These are phyloP conservation scores for Tuber microsphaerosporum DNA, from an alignment of 495 filamentous ascomycete species.

Conservation along the genomic window DNA sequence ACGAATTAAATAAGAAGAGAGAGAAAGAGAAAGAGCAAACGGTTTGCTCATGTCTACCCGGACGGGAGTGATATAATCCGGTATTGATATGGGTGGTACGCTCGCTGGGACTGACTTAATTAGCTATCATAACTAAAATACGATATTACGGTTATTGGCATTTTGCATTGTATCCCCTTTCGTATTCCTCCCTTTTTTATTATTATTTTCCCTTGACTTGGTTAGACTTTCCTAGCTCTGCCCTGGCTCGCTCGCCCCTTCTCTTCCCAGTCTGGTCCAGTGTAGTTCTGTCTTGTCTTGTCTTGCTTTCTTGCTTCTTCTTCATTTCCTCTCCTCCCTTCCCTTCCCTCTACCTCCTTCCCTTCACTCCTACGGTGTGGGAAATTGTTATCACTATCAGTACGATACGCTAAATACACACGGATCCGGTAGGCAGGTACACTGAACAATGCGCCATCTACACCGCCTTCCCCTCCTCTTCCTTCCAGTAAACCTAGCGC, in stretches of 20 bases:
- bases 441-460: slow-evolving; percentile 18
- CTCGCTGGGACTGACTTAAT: background rate
- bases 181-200: background rate
- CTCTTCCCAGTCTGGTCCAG: background rate
- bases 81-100: background rate
- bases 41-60: background rate
- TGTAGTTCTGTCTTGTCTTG: background rate
- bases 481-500: slow-evolving; percentile 7
- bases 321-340: slow-evolving; percentile 13
- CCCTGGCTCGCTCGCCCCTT: background rate
- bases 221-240: background rate
- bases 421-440: background rate
- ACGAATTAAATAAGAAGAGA: background rate
- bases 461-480: slow-evolving; percentile 28
- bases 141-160: background rate
- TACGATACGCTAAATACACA: background rate
- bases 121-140: background rate
- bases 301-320: slow-evolving; percentile 8
- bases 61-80: background rate
- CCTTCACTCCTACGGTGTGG: background rate
- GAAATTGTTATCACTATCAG: background rate
- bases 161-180: background rate
- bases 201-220: background rate
- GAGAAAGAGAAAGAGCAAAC: background rate
- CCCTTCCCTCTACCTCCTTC: slow-evolving; percentile 6